A percentile compares a stretch with the other conserved stretches of the same genome.
These are phyloP conservation scores for Cryptococcus sp. DNA, from an alignment of 1,284 basidiomycete species.

Conservation along the genomic window DNA sequence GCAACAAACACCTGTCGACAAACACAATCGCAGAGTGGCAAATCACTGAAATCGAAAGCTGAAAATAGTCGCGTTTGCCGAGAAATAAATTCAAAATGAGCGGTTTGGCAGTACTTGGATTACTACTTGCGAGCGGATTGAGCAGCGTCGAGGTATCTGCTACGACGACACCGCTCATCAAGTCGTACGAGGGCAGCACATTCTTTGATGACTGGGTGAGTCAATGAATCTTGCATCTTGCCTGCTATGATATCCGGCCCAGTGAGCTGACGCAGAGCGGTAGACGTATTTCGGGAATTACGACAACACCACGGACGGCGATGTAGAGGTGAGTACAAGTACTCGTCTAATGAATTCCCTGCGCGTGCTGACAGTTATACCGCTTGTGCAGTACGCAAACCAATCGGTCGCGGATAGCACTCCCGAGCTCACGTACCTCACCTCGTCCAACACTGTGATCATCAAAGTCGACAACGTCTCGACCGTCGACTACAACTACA, in stretches of 20 bases:
- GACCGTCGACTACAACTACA: conserved; percentile 59
- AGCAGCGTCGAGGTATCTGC: not conserved
- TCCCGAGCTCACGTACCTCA: conserved; percentile 64
- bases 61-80: not conserved
- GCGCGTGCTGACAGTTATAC: not conserved
- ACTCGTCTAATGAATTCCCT: not conserved
- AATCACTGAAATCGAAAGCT: no score
- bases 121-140: conserved; percentile 5
- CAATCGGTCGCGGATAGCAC: conserved; percentile 57
- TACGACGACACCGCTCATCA: conserved; percentile 14
- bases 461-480: conserved; percentile 55
- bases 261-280: not conserved
- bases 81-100: not conserved
- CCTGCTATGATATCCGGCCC: not conserved
- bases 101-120: conserved; percentile 6
- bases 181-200: conserved; percentile 18
- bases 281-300: conserved; percentile 17
- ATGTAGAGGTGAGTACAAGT: conserved; percentile 22
- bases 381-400: conserved; percentile 57
- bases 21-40: no score
- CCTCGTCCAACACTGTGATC: conserved; percentile 65
- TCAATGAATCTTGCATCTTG: not conserved
- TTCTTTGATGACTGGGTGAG: conserved; percentile 32
- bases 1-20: no score
- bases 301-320: conserved; percentile 26